phyloP scores from a whole-genome alignment of 225 moss, liverwort and hornwort species.

The Pseudisothecium myosuroides region DNA sequence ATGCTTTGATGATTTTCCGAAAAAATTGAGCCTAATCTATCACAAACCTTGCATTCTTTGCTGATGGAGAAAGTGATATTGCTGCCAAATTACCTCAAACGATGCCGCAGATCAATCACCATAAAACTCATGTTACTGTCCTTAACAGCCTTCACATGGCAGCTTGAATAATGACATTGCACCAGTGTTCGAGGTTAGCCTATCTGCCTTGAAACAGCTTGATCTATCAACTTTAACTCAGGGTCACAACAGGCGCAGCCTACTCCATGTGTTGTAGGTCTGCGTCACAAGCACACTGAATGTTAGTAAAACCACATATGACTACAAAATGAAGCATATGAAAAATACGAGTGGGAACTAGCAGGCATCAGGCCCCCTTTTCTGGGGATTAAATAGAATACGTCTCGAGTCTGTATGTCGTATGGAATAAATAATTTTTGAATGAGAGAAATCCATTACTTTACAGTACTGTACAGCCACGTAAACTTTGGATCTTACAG shows the following conservation, averaged over 20 bases:
- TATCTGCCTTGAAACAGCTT: constrained; percentile 30
- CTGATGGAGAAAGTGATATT: neutral
- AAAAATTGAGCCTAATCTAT: neutral
- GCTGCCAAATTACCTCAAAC: neutral
- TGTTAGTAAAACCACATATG: neutral
- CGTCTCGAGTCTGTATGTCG: neutral
- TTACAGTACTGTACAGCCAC: neutral
- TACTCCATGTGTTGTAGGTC: constrained; percentile 31
- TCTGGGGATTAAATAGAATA: neutral
- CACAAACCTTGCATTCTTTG: neutral
- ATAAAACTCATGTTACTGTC: neutral
- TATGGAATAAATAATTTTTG: neutral
- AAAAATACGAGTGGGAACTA: neutral
- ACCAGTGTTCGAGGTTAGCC: neutral
- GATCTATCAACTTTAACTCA: constrained; percentile 36
- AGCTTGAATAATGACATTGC: neutral
- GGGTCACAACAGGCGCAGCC: constrained; percentile 48
- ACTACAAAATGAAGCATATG: neutral
- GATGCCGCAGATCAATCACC: neutral
- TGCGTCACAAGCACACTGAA: neutral
- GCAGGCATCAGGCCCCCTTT: neutral
- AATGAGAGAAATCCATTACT: neutral
- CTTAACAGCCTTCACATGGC: neutral
- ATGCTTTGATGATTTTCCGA: neutral
- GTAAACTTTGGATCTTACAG: neutral